Percentiles rank a stretch among this genome's conserved stretches.
Conservation (phyloP, 2,329 filamentous ascomycete genomes). For the Ophiocordyceps camponoti-saundersi region DNA sequence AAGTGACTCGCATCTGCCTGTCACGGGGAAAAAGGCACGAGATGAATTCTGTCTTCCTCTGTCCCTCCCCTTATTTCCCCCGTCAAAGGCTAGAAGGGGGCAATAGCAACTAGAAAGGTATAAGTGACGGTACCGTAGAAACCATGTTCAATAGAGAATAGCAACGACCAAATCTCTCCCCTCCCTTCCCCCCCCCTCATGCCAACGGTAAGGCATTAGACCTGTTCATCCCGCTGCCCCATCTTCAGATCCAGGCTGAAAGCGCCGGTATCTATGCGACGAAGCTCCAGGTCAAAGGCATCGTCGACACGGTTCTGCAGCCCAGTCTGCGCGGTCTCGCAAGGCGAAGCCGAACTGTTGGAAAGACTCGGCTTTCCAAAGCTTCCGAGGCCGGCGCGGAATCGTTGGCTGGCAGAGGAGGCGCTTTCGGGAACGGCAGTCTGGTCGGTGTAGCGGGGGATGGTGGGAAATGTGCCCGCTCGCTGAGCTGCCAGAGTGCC, state of each 20-base stretch:
- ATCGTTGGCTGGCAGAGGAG: neutral
- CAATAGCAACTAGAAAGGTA: too few species aligned
- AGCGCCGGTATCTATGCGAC: constrained; percentile 10
- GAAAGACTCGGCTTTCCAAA: constrained; percentile 6
- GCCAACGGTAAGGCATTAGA: constrained; percentile 7
- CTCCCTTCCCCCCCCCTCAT: neutral
- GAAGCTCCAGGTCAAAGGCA: constrained; percentile 15
- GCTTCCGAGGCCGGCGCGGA: neutral
- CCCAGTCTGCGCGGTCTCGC: constrained; percentile 1
- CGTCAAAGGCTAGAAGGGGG: too few species aligned
- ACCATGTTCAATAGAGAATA: neutral
- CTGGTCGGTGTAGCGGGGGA: constrained; percentile 5
- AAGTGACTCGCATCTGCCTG: too few species aligned
- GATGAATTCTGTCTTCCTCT: too few species aligned
- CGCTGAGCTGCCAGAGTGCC: constrained; percentile 34
- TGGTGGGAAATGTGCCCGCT: constrained; percentile 13
- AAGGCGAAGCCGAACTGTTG: constrained; percentile 5
- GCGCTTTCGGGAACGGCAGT: constrained; percentile 2
- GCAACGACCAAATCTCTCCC: neutral
- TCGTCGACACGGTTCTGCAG: constrained; percentile 4
- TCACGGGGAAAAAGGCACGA: too few species aligned
- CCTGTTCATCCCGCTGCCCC: constrained; percentile 14
- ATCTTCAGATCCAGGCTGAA: constrained; percentile 7
- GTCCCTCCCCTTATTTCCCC: too few species aligned
- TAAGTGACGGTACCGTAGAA: too few species aligned